Evolutionary conservation across 164 flowering plant genomes (phyloP).

Genomic region (Kingdonia uniflora): DNA sequence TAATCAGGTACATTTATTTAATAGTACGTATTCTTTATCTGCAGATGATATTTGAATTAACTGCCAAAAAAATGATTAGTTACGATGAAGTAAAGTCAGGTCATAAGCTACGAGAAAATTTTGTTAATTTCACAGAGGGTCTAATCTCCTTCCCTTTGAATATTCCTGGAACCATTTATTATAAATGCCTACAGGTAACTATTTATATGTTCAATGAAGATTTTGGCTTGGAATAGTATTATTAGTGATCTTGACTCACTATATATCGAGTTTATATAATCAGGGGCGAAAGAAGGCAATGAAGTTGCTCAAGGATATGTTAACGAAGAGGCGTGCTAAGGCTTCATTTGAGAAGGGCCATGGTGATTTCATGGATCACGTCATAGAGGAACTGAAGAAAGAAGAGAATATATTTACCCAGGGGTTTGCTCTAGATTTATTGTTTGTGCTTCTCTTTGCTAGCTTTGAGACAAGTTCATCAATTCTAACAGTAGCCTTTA

Average conservation of each 20-base stretch:
- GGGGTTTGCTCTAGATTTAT: conserved; percentile 18
- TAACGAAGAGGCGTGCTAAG: conserved; percentile 41
- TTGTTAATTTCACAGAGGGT: conserved; percentile 17
- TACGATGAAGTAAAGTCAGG: conserved; percentile 12
- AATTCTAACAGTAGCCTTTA: conserved; percentile 15
- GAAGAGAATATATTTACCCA: conserved; percentile 16
- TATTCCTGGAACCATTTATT: conserved; percentile 28
- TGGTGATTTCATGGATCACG: conserved; percentile 49
- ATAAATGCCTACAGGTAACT: conserved; percentile 23
- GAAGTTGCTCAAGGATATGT: conserved; percentile 48
- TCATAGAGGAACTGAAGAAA: conserved; percentile 24
- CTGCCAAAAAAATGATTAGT: conserved; percentile 22
- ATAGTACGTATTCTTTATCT: neutral
- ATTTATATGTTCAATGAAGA: neutral
- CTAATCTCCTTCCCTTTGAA: conserved; percentile 29
- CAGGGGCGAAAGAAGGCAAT: conserved; percentile 80
- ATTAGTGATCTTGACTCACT: conserved; percentile 6
- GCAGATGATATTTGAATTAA: conserved; percentile 23
- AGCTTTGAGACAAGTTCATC: conserved; percentile 25
- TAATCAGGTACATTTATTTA: neutral
- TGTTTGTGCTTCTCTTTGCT: conserved; percentile 26
- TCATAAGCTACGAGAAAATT: conserved; percentile 17
- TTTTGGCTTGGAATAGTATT: neutral
- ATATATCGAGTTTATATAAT: too few species aligned
- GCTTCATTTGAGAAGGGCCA: conserved; percentile 27